These are phyloP conservation scores for Cytospora piceicola DNA, from an alignment of 2,329 filamentous ascomycete genomes.

Conservation along the genomic window DNA sequence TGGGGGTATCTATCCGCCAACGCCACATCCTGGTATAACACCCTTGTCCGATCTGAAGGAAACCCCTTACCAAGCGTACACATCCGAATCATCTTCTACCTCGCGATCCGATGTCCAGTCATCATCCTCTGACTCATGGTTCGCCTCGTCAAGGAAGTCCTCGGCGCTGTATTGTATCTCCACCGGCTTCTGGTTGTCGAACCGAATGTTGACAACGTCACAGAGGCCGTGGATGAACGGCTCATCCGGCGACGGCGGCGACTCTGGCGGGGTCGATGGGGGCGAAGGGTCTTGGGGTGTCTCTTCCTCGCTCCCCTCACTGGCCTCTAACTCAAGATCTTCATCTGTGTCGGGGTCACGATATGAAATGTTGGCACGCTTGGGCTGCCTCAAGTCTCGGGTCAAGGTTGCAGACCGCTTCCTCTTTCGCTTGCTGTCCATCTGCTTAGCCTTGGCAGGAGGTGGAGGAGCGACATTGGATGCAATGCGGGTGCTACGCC, in stretches of 20 bases:
- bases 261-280: slow-evolving; percentile 20
- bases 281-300: slow-evolving; percentile 19
- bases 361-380: slow-evolving; percentile 25
- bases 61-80: slow-evolving; percentile 24
- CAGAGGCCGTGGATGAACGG: slow-evolving; percentile 69
- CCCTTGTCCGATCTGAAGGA: background rate
- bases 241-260: slow-evolving; percentile 17
- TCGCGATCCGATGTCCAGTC: slow-evolving; percentile 53
- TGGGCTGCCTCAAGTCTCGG: slow-evolving; percentile 27
- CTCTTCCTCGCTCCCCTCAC: slow-evolving; percentile 30
- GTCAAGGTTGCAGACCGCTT: slow-evolving; percentile 17
- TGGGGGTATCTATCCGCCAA: slow-evolving; percentile 24
- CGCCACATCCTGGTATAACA: slow-evolving; percentile 15
- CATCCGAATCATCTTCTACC: slow-evolving; percentile 64
- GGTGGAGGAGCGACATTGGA: slow-evolving; percentile 30
- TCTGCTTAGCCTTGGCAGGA: background rate
- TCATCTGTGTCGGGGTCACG: slow-evolving; percentile 29
- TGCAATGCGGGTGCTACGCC: slow-evolving; percentile 39
- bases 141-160: slow-evolving; percentile 67
- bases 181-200: slow-evolving; percentile 75
- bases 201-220: slow-evolving; percentile 68
- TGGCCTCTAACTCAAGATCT: slow-evolving; percentile 26
- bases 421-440: slow-evolving; percentile 23
- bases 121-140: slow-evolving; percentile 58
- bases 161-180: slow-evolving; percentile 71